A percentile compares a stretch with the other conserved stretches of the same genome.
These are phyloP conservation scores for Dillenia suffruticosa DNA, from an alignment of 164 flowering plant species.

Conservation along the genomic window DNA sequence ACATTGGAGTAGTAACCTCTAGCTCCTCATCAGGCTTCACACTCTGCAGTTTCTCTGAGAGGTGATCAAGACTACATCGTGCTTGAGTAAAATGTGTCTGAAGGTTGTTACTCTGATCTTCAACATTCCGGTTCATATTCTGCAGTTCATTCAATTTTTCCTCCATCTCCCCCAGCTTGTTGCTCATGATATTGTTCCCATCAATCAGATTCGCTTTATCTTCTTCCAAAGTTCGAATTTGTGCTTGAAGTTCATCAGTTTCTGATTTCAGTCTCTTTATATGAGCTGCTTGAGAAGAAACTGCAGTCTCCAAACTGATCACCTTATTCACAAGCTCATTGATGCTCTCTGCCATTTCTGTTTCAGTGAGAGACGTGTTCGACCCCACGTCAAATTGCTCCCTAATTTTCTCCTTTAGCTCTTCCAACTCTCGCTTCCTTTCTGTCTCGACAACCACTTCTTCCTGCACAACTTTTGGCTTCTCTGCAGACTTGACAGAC, in stretches of 20 bases:
- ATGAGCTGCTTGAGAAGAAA: constrained; percentile 66
- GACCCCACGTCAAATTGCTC: constrained; percentile 31
- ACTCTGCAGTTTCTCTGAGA: constrained; percentile 12
- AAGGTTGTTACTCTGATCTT: constrained; percentile 30
- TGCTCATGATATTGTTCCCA: constrained; percentile 24
- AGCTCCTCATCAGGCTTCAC: constrained; percentile 24
- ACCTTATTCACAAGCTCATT: constrained; percentile 81
- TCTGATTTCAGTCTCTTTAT: constrained; percentile 56
- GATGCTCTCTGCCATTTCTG: constrained; percentile 72
- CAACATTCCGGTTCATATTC: constrained; percentile 30
- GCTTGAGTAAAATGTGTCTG: constrained; percentile 39
- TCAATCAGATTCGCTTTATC: constrained; percentile 32
- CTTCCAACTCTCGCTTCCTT: constrained; percentile 21
- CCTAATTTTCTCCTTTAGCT: constrained; percentile 29
- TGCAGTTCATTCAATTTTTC: constrained; percentile 31
- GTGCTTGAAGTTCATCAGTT: constrained; percentile 56
- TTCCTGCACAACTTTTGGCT: constrained; percentile 17
- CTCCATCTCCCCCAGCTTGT: constrained; percentile 41
- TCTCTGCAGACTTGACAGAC: constrained; percentile 10
- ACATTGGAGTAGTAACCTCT: constrained; percentile 8
- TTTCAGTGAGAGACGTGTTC: constrained; percentile 30
- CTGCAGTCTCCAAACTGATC: constrained; percentile 45
- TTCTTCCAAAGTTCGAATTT: constrained; percentile 53
- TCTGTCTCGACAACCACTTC: constrained; percentile 9
- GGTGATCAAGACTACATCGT: constrained; percentile 23